These are phyloP conservation scores for Microbotryomycetes sp. DNA, from an alignment of 1,284 basidiomycete species.

Conservation along the genomic window DNA sequence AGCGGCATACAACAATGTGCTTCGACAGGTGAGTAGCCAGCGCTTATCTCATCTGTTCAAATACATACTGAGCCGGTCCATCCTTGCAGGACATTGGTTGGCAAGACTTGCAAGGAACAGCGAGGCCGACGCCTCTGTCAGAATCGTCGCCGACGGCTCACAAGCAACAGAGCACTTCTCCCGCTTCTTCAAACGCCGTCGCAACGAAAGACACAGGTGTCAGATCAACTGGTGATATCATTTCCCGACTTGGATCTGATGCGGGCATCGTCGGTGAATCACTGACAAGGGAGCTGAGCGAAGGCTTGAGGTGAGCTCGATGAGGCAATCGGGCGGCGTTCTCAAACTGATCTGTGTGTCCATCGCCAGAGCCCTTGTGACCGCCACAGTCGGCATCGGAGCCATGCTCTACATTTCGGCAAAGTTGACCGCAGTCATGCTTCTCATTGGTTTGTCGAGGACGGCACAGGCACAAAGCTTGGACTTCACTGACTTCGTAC, in stretches of 20 bases:
- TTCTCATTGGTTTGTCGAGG: constrained; percentile 47
- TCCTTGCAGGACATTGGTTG: constrained; percentile 33
- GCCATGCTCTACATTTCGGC: constrained; percentile 96
- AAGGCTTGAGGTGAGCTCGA: constrained; percentile 59
- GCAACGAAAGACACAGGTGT: constrained; percentile 66
- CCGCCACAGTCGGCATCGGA: constrained; percentile 83
- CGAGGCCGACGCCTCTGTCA: constrained; percentile 2
- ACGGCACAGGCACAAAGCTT: constrained; percentile 53
- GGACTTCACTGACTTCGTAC: constrained; percentile 86
- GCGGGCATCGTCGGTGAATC: constrained; percentile 92
- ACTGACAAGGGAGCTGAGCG: constrained; percentile 84
- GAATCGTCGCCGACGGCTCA: background rate
- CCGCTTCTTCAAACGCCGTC: constrained; percentile 8
- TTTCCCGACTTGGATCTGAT: constrained; percentile 85
- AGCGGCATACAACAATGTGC: constrained; percentile 69
- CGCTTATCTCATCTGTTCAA: background rate
- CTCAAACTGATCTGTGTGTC: background rate
- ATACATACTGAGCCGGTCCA: constrained; percentile 7
- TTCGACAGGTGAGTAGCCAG: constrained; percentile 61
- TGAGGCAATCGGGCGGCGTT: background rate
- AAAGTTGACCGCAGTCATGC: constrained; percentile 83
- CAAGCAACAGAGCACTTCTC: background rate
- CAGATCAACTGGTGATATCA: constrained; percentile 85
- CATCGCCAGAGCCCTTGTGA: constrained; percentile 59
- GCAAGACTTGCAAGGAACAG: constrained; percentile 35